Evolutionary conservation across 495 filamentous ascomycete species (phyloP), one percentile per base, ranked within the genome.

Genomic region (Thozetella sp.): DNA sequence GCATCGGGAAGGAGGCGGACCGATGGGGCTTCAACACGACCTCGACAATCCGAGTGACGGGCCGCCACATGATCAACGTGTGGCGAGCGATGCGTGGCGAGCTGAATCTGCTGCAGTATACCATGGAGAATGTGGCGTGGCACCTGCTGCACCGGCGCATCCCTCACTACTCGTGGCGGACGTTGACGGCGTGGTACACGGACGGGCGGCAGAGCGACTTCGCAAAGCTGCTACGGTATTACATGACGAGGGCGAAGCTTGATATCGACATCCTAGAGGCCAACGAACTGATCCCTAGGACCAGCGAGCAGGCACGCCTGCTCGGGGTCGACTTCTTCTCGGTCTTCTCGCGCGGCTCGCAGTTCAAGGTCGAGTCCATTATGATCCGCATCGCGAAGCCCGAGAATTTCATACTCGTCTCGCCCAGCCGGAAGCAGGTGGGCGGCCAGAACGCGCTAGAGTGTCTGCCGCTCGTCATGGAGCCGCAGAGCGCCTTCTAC

Each of bases 361-460:
- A 99, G 69, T 97, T 96, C 80, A 98, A 98, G 68, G 95, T 99
- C 46, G 95, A 99, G 76, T 97, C 93, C 1, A 85, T 97, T 62
- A 98, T 99, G 95, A 97, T 98, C 65, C 87, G 95, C 53, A 97
- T 99, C 63, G 96, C 94, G 50, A 99, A 99, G 70, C 92, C 95
- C 0, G 95, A 99, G 72, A 96, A 95, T 63, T 96, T 96, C 69
- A 69, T 99, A 20, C 80, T 99, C 3, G 83, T 96, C 23, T 97
- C 93, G 4, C 95, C 95, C 1, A 94, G 89, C 66, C 83, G 85
- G 56, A 95, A 92, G 73, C 96, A 99, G 65, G 93, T 99, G 23
- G 94, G 93, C 3, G 84, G 87, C 26, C 96, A 98, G 67, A 99
- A 98, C 66, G 95, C 95, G 13, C 80, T 97, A 22, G 95, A 99